phyloP scores from a whole-genome alignment of 2,329 filamentous ascomycete genomes.

The Cercospora sp. region DNA sequence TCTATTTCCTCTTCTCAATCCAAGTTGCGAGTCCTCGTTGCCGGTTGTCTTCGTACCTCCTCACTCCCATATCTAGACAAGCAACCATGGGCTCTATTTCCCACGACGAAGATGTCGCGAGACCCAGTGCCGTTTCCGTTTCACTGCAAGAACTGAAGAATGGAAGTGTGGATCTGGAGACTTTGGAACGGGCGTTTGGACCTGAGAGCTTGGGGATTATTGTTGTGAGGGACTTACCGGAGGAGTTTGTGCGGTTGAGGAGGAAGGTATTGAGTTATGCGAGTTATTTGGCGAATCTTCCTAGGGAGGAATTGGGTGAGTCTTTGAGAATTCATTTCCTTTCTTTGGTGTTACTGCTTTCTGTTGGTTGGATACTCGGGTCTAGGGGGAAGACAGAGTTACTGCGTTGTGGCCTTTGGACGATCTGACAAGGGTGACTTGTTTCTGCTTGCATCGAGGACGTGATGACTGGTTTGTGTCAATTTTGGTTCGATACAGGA shows the following conservation, averaged over 20 bases:
- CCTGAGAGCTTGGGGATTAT: constrained; percentile 89
- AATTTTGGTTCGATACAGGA: no score
- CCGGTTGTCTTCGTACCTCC: not conserved
- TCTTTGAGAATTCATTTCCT: no score
- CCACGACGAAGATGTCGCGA: not conserved
- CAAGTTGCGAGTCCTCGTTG: not conserved
- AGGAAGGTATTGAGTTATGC: constrained; percentile 77
- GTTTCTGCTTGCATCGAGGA: no score
- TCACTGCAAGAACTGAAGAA: constrained; percentile 44
- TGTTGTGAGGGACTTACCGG: constrained; percentile 81
- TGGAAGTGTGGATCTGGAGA: constrained; percentile 64
- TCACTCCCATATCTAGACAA: not conserved
- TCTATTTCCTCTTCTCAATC: not conserved
- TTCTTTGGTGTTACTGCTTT: no score
- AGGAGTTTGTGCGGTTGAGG: constrained; percentile 69
- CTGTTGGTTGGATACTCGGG: no score
- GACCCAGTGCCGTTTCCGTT: constrained; percentile 46
- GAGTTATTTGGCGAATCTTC: constrained; percentile 82
- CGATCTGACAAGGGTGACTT: no score
- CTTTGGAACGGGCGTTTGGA: constrained; percentile 79
- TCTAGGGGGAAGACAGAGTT: no score
- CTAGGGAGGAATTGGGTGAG: constrained; percentile 60
- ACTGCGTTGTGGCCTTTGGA: no score
- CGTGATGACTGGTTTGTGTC: no score
- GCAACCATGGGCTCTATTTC: constrained; percentile 20